Base-by-base conservation (phyloP, 2,329 filamentous ascomycete species). In the Pseudogymnoascus sp. region DNA sequence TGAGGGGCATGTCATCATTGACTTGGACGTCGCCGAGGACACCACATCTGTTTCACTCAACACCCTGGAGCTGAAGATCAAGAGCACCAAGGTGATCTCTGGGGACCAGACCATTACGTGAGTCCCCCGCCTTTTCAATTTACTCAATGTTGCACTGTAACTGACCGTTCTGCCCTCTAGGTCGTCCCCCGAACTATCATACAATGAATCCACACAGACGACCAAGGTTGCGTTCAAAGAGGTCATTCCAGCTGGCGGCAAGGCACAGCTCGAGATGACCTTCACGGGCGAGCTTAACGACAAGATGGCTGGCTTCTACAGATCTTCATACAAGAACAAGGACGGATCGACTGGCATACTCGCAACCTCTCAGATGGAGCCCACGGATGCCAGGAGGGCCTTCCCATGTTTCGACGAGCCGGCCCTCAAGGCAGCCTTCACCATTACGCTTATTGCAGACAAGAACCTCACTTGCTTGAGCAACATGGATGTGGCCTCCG, bases 381-480 rank as follows among this genome's bases (percentile, higher is more conserved):
- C 93, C 40, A 97, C 93, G 13, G 93, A 97, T 78, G 93, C 91
- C 66, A 86, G 93, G 70, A 84, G 93, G 70, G 92, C 93, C 6
- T 96, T 97, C 78, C 93, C 93, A 46, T 97, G 93, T 78, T 97
- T 97, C 75, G 93, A 97, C 73, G 95, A 97, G 79, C 93, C 93
- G 29, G 88, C 91, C 26, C 82, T 97, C 69, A 97, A 97, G 81
- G 91, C 93, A 40, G 88, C 89, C 68, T 97, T 96, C 77, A 93
- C 91, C 31, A 86, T 97, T 67, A 96, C 93, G 0, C 82, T 97
- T 69, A 83, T 97, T 70, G 92, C 93, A 4, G 93, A 97, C 76
- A 90, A 96, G 79, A 82, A 91, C 71, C 78, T 96, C 77, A 96
- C 93, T 11, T 97, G 93, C 73, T 77, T 97, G 73, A 96, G 92